Percentiles rank a stretch among this genome's conserved stretches.
These are phyloP conservation scores for Byssothecium circinans DNA, from an alignment of 2,329 filamentous ascomycete genomes.

Conservation along the genomic window DNA sequence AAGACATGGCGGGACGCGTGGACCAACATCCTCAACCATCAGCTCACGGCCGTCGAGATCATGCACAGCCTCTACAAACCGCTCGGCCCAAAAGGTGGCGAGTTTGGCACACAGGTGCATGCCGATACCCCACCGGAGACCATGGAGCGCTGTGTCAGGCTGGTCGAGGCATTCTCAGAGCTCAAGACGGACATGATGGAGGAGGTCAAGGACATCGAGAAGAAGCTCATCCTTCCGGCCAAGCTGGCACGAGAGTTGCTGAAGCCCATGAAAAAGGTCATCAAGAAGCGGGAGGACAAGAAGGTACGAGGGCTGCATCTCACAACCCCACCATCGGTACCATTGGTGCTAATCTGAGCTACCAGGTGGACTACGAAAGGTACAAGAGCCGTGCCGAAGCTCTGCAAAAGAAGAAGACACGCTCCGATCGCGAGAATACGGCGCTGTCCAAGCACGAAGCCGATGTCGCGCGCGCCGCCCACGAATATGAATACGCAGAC, in stretches of 20 bases:
- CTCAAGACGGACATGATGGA: constrained; percentile 70
- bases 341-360: constrained; percentile 11
- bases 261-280: constrained; percentile 74
- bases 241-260: constrained; percentile 69
- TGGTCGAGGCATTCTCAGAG: constrained; percentile 70
- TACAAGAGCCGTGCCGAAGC: constrained; percentile 71
- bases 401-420: constrained; percentile 68
- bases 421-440: constrained; percentile 72
- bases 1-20: constrained; percentile 79
- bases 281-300: constrained; percentile 83
- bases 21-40: constrained; percentile 69
- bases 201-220: constrained; percentile 71
- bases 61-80: constrained; percentile 76
- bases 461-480: constrained; percentile 66
- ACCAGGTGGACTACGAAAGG: constrained; percentile 74
- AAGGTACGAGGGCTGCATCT: constrained; percentile 53
- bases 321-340: background rate
- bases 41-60: constrained; percentile 66
- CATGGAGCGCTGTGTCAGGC: constrained; percentile 64
- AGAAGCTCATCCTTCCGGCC: constrained; percentile 69
- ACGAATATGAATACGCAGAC: constrained; percentile 76
- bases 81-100: constrained; percentile 66
- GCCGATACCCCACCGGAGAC: constrained; percentile 63
- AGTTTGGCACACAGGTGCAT: constrained; percentile 52
- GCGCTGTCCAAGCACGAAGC: constrained; percentile 70